phyloP scores from a whole-genome alignment of 148 eudicot genomes.

The Rheum nobile region DNA sequence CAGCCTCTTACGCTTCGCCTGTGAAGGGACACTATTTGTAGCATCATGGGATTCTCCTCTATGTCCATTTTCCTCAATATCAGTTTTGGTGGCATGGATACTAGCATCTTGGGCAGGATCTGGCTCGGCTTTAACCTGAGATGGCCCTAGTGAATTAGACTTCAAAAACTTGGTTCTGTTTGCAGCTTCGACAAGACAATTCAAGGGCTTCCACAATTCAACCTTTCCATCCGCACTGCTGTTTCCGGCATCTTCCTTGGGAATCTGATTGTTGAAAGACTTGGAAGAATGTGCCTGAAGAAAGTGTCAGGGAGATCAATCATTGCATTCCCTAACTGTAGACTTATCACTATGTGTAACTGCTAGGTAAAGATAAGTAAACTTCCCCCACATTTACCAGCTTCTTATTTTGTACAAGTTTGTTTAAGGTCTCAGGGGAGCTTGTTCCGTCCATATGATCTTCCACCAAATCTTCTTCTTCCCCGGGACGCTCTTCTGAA shows the following conservation, averaged over 20 bases:
- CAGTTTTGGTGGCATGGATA: conserved; percentile 22
- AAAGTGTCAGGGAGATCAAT: background rate
- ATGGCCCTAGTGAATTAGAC: conserved; percentile 42
- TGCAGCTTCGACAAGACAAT: conserved; percentile 81
- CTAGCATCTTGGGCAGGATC: conserved; percentile 22
- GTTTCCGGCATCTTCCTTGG: conserved; percentile 30
- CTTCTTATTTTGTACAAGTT: conserved; percentile 47
- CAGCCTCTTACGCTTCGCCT: conserved; percentile 39
- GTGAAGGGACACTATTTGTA: conserved; percentile 17
- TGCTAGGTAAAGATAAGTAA: background rate
- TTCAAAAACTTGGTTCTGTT: conserved; percentile 70
- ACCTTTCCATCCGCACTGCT: conserved; percentile 49
- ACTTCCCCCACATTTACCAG: conserved; percentile 35
- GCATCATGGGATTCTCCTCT: conserved; percentile 36
- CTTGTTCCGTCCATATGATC: conserved; percentile 54
- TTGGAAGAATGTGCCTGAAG: conserved; percentile 54
- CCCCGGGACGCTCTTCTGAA: conserved; percentile 39
- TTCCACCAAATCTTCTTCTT: conserved; percentile 56
- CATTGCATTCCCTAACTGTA: background rate
- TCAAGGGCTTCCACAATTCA: conserved; percentile 84
- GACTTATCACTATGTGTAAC: background rate
- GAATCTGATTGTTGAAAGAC: conserved; percentile 29
- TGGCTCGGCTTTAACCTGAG: conserved; percentile 39
- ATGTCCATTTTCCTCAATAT: conserved; percentile 36
- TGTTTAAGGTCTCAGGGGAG: conserved; percentile 63